Conservation (phyloP, 164 flowering plant genomes). For the Aristolochia fimbriata region DNA sequence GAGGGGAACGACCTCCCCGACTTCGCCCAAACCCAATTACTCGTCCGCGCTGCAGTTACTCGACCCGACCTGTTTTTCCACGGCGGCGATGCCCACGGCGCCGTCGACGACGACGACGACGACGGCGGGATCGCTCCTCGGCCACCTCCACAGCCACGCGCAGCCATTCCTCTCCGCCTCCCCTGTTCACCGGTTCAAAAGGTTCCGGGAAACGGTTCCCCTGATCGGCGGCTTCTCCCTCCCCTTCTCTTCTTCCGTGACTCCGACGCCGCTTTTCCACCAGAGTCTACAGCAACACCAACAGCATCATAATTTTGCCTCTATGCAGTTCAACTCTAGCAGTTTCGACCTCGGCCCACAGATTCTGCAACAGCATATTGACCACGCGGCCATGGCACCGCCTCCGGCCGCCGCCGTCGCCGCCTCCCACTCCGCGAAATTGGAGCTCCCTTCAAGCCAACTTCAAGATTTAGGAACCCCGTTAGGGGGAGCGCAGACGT, state of each 20-base stretch:
- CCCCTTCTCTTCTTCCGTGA: constrained; percentile 1
- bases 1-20: constrained; percentile 6
- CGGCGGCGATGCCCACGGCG: not conserved
- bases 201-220: constrained; percentile 6
- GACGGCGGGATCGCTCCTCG: not conserved
- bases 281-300: constrained; percentile 3
- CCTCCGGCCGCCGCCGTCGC: constrained; percentile 6
- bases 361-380: constrained; percentile 7
- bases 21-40: constrained; percentile 6
- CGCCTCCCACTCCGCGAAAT: constrained; percentile 10
- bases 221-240: constrained; percentile 10
- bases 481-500: constrained; percentile 2
- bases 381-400: constrained; percentile 3
- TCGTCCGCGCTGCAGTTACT: constrained; percentile 15
- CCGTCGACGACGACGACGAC: not conserved
- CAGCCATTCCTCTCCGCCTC: constrained; percentile 7
- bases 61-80: constrained; percentile 12
- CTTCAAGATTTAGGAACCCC: constrained; percentile 4
- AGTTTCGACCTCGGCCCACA: constrained; percentile 11
- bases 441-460: constrained; percentile 45
- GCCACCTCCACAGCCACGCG: constrained; percentile 2
- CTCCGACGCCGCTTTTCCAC: constrained; percentile 12
- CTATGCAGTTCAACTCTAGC: constrained; percentile 5
- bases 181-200: constrained; percentile 9
- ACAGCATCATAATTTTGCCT: not conserved